phyloP scores from a whole-genome alignment of 2,329 filamentous ascomycete genomes.

The Gnomoniopsis sp. region DNA sequence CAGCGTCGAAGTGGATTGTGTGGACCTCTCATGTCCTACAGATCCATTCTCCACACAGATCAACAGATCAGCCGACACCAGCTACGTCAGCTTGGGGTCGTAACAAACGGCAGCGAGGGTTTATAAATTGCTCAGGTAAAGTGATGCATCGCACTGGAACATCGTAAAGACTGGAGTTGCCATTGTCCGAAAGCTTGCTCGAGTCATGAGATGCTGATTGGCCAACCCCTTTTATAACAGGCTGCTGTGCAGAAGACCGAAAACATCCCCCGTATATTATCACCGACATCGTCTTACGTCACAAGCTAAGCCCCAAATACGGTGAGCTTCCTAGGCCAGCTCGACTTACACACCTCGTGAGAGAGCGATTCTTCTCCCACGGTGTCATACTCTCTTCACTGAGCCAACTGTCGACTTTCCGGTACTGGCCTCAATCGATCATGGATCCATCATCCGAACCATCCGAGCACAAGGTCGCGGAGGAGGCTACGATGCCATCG shows the following conservation, averaged over 20 bases:
- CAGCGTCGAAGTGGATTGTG: not conserved
- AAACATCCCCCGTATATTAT: not conserved
- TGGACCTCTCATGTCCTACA: not conserved
- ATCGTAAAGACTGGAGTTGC: no score
- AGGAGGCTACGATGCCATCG: not conserved
- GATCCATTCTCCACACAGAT: no score
- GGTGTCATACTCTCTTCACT: not conserved
- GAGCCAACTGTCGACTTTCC: not conserved
- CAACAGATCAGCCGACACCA: no score
- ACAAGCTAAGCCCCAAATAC: not conserved
- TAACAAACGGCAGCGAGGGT: no score
- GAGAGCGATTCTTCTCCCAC: no score
- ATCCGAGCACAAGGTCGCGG: not conserved
- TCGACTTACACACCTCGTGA: not conserved
- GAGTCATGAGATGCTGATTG: not conserved
- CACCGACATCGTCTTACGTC: not conserved
- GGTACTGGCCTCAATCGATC: not conserved
- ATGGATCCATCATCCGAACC: not conserved
- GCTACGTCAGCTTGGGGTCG: no score
- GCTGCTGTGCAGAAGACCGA: not conserved
- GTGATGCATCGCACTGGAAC: no score
- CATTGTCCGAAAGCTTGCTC: no score
- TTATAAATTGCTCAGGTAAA: no score
- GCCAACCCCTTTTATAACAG: not conserved
- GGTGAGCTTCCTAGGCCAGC: not conserved